Conservation (phyloP, 306 rosid genomes). For the Citrullus colocynthis region DNA sequence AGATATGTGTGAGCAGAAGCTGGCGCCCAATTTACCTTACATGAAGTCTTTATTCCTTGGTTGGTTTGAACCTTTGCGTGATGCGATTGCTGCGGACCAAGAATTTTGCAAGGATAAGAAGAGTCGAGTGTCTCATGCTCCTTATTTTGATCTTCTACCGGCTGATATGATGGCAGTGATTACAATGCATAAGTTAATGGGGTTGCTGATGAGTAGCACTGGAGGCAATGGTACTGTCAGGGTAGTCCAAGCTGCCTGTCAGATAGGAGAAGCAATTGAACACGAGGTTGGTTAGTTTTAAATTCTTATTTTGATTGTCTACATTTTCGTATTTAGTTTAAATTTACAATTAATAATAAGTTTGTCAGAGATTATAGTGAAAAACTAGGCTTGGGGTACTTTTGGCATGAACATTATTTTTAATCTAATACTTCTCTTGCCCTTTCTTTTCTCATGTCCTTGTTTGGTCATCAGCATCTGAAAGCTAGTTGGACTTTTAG, state of each 20-base stretch:
- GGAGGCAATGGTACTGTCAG: slow-evolving; percentile 47
- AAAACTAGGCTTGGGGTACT: background rate
- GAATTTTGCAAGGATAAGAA: slow-evolving; percentile 13
- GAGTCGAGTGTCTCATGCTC: slow-evolving; percentile 28
- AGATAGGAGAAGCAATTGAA: slow-evolving; percentile 86
- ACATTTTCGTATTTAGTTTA: background rate
- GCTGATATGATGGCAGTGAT: slow-evolving; percentile 86
- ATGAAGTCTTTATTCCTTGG: slow-evolving; percentile 84
- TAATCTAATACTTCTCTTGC: background rate
- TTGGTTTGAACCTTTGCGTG: slow-evolving; percentile 76
- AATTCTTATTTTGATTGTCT: background rate
- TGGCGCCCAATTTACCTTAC: slow-evolving; percentile 84
- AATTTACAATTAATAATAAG: background rate
- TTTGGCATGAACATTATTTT: background rate
- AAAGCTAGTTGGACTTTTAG: background rate
- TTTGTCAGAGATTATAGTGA: background rate
- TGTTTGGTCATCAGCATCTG: background rate
- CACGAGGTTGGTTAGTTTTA: slow-evolving; percentile 46
- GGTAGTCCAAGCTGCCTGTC: slow-evolving; percentile 68
- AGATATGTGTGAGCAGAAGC: slow-evolving; percentile 84
- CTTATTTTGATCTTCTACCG: slow-evolving; percentile 41
- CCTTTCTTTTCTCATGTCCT: background rate
- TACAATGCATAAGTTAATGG: slow-evolving; percentile 92
- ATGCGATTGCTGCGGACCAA: slow-evolving; percentile 57
- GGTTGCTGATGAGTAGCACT: slow-evolving; percentile 63